Evolutionary conservation across 176 grass and related monocot species (phyloP).

Genomic region (Saccharum spontaneum): DNA sequence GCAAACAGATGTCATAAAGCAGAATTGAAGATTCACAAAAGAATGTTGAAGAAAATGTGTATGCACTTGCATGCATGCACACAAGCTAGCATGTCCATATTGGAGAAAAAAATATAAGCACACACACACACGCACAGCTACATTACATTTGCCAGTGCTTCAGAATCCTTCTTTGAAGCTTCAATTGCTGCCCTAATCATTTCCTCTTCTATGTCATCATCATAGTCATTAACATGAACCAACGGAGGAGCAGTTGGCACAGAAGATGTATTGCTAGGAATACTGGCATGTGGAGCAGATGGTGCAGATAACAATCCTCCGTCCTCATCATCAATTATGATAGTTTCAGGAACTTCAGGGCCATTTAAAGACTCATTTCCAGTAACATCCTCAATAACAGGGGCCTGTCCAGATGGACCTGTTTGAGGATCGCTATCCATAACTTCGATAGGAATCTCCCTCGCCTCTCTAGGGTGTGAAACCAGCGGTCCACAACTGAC

Average conservation of each 20-base stretch:
- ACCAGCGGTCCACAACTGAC: conserved; percentile 38
- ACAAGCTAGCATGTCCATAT: neutral
- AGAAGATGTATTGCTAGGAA: conserved; percentile 26
- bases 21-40: neutral
- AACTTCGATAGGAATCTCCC: conserved; percentile 64
- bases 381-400: conserved; percentile 63
- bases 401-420: conserved; percentile 52
- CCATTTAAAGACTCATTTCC: conserved; percentile 52
- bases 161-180: conserved; percentile 87
- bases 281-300: conserved; percentile 44
- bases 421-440: conserved; percentile 52
- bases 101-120: conserved; percentile 31
- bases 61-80: neutral
- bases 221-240: conserved; percentile 64
- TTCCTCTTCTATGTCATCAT: conserved; percentile 98
- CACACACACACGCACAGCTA: neutral
- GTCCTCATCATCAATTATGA: conserved; percentile 68
- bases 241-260: conserved; percentile 61
- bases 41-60: neutral
- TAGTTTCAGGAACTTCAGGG: conserved; percentile 49
- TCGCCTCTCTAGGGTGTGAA: conserved; percentile 69
- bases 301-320: conserved; percentile 34
- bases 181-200: conserved; percentile 93
- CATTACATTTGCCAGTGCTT: conserved; percentile 54
- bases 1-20: neutral